These are phyloP conservation scores for Apophysomyces ossiformis DNA, from an alignment of 371 early-diverging fungal genomes.

Conservation along the genomic window DNA sequence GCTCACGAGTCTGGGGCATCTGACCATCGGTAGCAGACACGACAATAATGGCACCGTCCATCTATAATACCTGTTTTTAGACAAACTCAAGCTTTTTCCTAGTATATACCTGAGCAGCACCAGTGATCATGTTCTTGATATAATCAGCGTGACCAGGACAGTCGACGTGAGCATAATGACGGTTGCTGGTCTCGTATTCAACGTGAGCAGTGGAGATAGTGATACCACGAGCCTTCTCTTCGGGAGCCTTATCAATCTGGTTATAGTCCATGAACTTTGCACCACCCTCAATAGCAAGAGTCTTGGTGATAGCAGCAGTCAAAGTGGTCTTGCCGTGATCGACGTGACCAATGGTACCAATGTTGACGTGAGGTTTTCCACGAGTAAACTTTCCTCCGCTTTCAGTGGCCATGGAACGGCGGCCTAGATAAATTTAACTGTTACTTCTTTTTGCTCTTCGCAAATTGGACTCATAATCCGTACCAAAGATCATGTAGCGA, in stretches of 20 bases:
- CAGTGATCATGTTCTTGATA: conserved; percentile 99
- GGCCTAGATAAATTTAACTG: conserved; percentile 25
- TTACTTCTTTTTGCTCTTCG: not conserved
- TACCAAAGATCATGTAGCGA: conserved; percentile 50
- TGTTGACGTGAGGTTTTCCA: conserved; percentile 98
- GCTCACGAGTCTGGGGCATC: conserved; percentile 97
- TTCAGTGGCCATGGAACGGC: conserved; percentile 55
- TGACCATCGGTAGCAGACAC: conserved; percentile 98
- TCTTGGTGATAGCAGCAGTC: conserved; percentile 99
- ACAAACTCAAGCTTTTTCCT: not conserved
- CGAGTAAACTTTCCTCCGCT: conserved; percentile 66
- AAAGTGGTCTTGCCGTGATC: conserved; percentile 99
- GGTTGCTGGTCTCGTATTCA: conserved; percentile 89
- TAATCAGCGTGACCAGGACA: conserved; percentile 99
- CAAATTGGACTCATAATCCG: not conserved
- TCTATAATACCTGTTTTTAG: conserved; percentile 28
- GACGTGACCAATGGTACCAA: conserved; percentile 99
- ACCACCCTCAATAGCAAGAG: conserved; percentile 75
- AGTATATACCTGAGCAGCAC: conserved; percentile 87
- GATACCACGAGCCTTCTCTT: conserved; percentile 97
- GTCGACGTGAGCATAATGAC: conserved; percentile 98
- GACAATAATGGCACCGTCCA: conserved; percentile 99
- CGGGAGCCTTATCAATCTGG: conserved; percentile 98
- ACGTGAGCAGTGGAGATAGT: conserved; percentile 97
- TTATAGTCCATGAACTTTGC: conserved; percentile 94